phyloP scores from a whole-genome alignment of 352 stramenopile species.

The Phytophthora rubi region DNA sequence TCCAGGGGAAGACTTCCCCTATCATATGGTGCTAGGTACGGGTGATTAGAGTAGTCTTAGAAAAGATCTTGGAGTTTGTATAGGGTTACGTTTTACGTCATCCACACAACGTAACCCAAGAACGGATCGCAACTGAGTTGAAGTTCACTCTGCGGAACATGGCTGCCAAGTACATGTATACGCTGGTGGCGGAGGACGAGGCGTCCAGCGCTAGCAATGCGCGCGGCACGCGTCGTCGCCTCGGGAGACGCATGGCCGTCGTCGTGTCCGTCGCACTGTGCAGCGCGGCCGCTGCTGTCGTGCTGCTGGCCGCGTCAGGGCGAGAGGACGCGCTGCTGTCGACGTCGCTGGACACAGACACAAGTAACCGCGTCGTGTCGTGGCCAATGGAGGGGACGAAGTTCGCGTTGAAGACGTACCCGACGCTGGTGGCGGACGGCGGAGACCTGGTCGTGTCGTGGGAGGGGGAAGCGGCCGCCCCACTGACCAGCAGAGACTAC shows the following conservation, averaged over 20 bases:
- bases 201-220: constrained; percentile 3
- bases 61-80: not conserved
- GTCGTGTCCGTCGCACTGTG: constrained; percentile 21
- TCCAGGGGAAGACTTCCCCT: not conserved
- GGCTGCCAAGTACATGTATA: constrained; percentile 22
- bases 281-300: constrained; percentile 1
- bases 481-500: constrained; percentile 48
- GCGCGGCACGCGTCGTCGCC: not conserved
- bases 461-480: constrained; percentile 9
- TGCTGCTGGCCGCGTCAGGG: constrained; percentile 12
- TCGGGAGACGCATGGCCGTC: constrained; percentile 17
- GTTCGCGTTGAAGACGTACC: constrained; percentile 49
- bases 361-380: constrained; percentile 6
- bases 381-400: not conserved
- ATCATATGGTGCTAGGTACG: not conserved
- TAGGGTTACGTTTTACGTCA: not conserved
- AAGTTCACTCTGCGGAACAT: constrained; percentile 27
- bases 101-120: not conserved
- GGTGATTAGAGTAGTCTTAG: too few relatives aligned
- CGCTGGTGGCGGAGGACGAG: constrained; percentile 26
- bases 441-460: constrained; percentile 64
- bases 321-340: not conserved
- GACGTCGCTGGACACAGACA: constrained; percentile 1
- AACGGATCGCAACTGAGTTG: constrained; percentile 13
- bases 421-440: constrained; percentile 48